Evolutionary conservation across 176 grass and related monocot genomes (phyloP), one percentile per base, ranked within the genome.

Genomic region (Thalia dealbata): DNA sequence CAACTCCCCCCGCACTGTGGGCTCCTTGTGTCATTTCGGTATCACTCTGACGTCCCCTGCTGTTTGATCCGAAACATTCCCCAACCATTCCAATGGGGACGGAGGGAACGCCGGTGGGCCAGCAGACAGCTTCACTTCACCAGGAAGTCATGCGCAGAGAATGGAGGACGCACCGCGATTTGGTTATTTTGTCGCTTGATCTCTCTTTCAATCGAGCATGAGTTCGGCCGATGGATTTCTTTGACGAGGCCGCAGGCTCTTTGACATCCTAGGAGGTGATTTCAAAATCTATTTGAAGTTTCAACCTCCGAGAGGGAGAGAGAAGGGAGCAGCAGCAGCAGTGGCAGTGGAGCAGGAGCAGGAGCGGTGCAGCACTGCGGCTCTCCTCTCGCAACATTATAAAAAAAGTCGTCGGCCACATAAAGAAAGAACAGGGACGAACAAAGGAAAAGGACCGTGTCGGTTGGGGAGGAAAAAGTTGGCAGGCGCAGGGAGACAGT

Each of bases 391-490:
- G 54, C 21, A 58, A 18, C 54, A 58, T 16, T 64, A n/a, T n/a
- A n/a, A 26, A 28, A 35, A 30, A 64, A 64, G 62, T 68, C 32
- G 35, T 12, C 38, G 35, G 19, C 19, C 38, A 44, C 38, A 43
- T 68, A 43, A 68, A 68, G 19, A 43, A 41, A 41, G 65, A 19
- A 43, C 32, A 41, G 10, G 6, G 65, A 64, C 23, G 22, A 76
- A 42, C 76, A 62, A 76, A 45, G 80, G 75, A 75, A 69, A 82
- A 46, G 79, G 86, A 77, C 45, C 73, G 70, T 83, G 92, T 91
- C 92, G 83, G 83, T 23, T 69, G 81, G 83, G 74, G 32, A 29
- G 73, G 45, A 67, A 81, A 58, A 60, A 74, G 45, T 28, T 9
- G 18, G 27, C 25, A 28, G 61, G 44, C 9, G 30, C 80, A 86